These are phyloP conservation scores for Coniochaeta sp. DNA, from an alignment of 2,329 filamentous ascomycete species.

Conservation along the genomic window DNA sequence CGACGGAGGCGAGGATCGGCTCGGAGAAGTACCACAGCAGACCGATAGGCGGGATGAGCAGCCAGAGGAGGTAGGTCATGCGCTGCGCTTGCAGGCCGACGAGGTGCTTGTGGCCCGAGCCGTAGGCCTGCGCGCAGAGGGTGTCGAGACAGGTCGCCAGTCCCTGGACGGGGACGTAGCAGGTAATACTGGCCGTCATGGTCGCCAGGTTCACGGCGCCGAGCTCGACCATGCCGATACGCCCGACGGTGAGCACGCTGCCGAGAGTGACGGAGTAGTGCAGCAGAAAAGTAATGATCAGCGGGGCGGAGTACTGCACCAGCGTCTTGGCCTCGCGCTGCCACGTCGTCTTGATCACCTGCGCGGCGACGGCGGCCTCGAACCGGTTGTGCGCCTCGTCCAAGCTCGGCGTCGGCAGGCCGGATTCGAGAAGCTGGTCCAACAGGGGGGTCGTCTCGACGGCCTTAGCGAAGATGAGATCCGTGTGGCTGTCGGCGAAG, in stretches of 20 bases:
- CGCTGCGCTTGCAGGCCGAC: conserved; percentile 67
- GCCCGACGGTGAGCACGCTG: conserved; percentile 52
- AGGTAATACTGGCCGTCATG: conserved; percentile 58
- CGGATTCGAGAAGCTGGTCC: neutral
- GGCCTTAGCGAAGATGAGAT: neutral
- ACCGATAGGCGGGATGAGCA: conserved; percentile 60
- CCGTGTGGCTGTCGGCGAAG: neutral
- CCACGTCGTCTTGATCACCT: conserved; percentile 63
- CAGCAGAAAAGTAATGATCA: conserved; percentile 31
- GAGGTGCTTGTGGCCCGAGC: conserved; percentile 60
- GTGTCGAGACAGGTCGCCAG: conserved; percentile 67
- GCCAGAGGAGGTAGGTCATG: conserved; percentile 65
- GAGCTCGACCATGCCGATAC: conserved; percentile 48
- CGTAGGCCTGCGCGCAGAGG: conserved; percentile 67
- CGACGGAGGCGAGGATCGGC: conserved; percentile 39
- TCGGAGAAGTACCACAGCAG: conserved; percentile 58
- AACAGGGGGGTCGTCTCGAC: neutral
- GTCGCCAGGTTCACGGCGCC: conserved; percentile 50
- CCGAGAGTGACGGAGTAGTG: conserved; percentile 55
- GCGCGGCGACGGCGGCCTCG: conserved; percentile 60
- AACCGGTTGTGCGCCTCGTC: conserved; percentile 50
- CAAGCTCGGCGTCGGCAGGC: conserved; percentile 18
- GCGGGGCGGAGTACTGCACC: conserved; percentile 42
- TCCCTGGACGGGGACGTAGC: conserved; percentile 57
- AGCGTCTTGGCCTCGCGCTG: conserved; percentile 39